Evolutionary conservation across 2,329 filamentous ascomycete genomes (phyloP), one percentile per base, ranked within the genome.

Genomic region (Aureobasidium vineae): DNA sequence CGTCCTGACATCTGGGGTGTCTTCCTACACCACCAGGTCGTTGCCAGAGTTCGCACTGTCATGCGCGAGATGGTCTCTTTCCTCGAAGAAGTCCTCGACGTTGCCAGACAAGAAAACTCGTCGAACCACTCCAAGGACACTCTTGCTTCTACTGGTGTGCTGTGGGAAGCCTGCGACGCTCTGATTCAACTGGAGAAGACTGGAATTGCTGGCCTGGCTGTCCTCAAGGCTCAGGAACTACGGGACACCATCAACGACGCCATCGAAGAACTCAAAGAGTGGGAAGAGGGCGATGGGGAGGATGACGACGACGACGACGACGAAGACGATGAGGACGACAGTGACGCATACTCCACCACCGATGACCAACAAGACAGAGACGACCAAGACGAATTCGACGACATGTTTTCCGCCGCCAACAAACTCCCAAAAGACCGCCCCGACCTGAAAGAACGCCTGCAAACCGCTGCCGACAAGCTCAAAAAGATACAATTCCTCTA

Each of bases 111-210:
- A 8, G 66, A 72, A 85, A 2, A 75, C 78, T 10, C 16, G 13
- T 23, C 53, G 6, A 53, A 38, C 36, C 36, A 52, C 15, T 0
- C 77, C 80, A 77, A 75, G 77, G 83, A 80, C 71, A 82, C 76
- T 69, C 79, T 88, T 63, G 83, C 85, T 6, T 81, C 86, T 1
- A 95, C 92, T 0, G 92, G 91, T 13, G 82, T 92, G 5, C 80
- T 96, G 1, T 97, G 93, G 93, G 86, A 90, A 65, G 85, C 88
- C 7, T 97, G 93, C 72, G 93, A 97, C 77, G 83, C 85, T 8
- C 75, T 96, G 19, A 79, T 86, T 2, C 81, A 82, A 10, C 78
- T 96, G 45, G 85, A 87, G 57, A 82, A 81, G 6, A 78, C 87
- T 28, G 92, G 92, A 0, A 84, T 96, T 5, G 85, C 84, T 0